Base-by-base conservation (phyloP, 2,329 filamentous ascomycete genomes). In the Pestalotiopsis sp. region DNA sequence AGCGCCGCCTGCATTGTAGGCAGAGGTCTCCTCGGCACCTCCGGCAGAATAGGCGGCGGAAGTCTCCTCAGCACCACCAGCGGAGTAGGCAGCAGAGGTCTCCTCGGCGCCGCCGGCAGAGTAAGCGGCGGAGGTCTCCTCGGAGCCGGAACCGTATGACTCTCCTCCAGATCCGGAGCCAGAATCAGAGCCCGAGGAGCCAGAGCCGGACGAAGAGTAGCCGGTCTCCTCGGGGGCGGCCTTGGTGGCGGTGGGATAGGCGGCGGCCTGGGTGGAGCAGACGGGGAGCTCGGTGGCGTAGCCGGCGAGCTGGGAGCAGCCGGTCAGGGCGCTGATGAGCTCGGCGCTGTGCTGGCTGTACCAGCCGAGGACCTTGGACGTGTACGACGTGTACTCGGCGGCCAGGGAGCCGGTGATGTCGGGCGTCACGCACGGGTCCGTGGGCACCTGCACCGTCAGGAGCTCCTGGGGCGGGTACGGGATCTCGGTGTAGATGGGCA, bases 401-500 rank as follows among this genome's bases (percentile, higher is more conserved):
- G 67, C 40, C 2, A 70, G 69, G 49, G 68, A 62, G 68, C 74
- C 74, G 36, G 72, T 74, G 66, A 76, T 70, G 4, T 62, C 58
- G 1, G 73, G 72, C 0, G 72, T 66, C 38, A 62, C 71, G 68
- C 75, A 77, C 14, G 75, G 73, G 67, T 76, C 71, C 14, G 68
- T 36, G 56, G 70, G 68, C 25, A 70, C 31, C 20, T 60, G 64
- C 20, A 58, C 68, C 27, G 61, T 67, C 23, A 68, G 6, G 13
- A 77, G 66, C 12, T 70, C 71, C 14, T 71, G 45, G 2, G 75
- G 70, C 5, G 72, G 72, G 31, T 69, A 73, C 12, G 75, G 74
- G 58, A 70, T 64, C 25, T 66, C 60, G 4, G 23, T 14, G 69
- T 73, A 73, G n/a, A 75, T 17, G 3, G 74, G 72, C 57, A 70